Conservation (phyloP, 345 rosid genomes). For the Lenwebbia sp. region DNA sequence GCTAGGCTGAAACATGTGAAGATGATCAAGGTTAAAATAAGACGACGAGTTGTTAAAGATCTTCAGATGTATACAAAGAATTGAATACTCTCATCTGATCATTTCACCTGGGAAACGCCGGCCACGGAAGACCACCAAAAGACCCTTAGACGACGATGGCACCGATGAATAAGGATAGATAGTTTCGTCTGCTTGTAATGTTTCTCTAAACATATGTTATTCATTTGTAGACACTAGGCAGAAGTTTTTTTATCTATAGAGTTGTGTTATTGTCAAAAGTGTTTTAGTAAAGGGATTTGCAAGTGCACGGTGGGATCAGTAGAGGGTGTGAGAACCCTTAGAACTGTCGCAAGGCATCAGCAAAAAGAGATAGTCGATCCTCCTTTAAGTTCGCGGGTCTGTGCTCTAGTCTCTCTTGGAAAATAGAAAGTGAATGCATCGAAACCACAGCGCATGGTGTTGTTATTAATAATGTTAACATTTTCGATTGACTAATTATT, state of each 20-base stretch:
- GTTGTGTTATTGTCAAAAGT: background rate
- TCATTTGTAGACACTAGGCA: background rate
- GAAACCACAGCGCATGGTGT: too few relatives aligned
- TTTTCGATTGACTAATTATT: background rate
- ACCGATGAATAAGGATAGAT: background rate
- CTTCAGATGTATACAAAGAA: background rate
- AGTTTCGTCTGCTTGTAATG: background rate
- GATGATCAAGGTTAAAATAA: background rate
- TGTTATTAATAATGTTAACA: background rate
- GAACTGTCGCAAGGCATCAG: background rate
- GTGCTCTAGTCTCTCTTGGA: too few relatives aligned
- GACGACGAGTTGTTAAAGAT: background rate
- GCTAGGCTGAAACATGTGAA: background rate
- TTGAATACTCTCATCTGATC: background rate
- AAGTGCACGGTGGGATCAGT: background rate
- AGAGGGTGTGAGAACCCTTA: background rate
- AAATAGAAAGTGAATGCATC: too few relatives aligned
- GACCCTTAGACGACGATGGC: background rate
- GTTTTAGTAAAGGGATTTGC: background rate
- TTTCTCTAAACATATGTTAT: background rate
- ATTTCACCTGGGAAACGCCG: background rate
- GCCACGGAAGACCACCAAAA: background rate
- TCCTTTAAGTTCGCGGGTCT: background rate
- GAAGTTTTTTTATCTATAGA: background rate
- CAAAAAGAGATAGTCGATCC: background rate